Percentiles rank a stretch among this genome's conserved stretches.
Evolutionary conservation across 345 rosid species (phyloP).

Genomic region (Salix suchowensis): DNA sequence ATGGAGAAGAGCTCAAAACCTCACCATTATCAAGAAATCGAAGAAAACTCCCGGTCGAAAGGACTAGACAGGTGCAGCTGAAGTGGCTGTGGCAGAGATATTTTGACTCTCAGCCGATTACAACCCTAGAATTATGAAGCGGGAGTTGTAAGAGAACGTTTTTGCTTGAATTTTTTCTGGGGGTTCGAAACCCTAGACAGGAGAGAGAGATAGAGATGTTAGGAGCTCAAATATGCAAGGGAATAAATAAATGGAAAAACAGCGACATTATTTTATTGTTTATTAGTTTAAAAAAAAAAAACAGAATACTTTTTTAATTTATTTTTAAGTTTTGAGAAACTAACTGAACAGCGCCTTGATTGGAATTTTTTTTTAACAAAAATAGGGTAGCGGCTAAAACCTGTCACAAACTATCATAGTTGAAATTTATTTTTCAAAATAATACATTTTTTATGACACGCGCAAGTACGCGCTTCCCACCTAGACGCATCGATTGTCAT

Average conservation of each 20-base stretch:
- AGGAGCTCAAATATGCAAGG: not conserved
- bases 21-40: conserved; percentile 1
- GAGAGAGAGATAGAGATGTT: not conserved
- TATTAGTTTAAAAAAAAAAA: not conserved
- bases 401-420: no score
- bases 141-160: not conserved
- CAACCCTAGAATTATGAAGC: not conserved
- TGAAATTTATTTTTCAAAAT: no score
- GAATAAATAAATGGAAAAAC: not conserved
- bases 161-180: not conserved
- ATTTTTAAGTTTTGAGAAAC: no score
- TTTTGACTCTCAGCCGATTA: not conserved
- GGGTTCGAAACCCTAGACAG: conserved; percentile 23
- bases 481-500: no score
- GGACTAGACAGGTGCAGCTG: not conserved
- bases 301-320: no score
- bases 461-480: no score
- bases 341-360: no score
- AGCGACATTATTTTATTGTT: not conserved
- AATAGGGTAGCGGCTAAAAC: no score
- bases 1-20: not conserved
- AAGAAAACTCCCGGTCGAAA: not conserved
- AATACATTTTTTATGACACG: no score
- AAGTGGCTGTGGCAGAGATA: not conserved
- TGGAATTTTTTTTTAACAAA: no score